Base-by-base conservation (phyloP, 495 filamentous ascomycete genomes). In the Trichoderma asperelloides region DNA sequence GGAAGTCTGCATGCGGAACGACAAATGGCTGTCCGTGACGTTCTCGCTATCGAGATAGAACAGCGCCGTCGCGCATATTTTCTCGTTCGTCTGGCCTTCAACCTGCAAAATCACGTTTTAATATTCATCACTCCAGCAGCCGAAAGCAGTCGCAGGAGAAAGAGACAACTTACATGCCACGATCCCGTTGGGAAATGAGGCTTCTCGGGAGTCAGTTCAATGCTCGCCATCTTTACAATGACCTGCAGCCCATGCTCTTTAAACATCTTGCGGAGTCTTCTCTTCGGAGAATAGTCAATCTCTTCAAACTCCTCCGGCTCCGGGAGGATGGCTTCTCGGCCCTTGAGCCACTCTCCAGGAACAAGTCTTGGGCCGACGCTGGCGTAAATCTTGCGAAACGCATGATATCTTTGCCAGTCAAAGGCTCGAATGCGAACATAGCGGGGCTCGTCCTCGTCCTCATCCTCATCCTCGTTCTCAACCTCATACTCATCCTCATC, bases 21-120 rank as follows among this genome's bases (percentile, higher is more conserved):
- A 69, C 0, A 90, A 78, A 27, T 67, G 65, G 68, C 76, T 84
- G 0, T 75, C 68, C 0, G 84, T 86, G 66, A 90, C 79, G 70
- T 92, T 91, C 8, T 85, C 74, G 62, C 71, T 79, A 71, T 87
- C 82, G 70, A 87, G 84, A 75, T 87, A 87, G 74, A 85, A 88
- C 7, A 88, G 71, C 0, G 83, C 83, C 1, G 83, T 86, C 30
- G 79, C 86, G 66, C 80, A 80, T 40, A 88, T 88, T 49, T 77
- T 79, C 68, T 87, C 86, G 69, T 87, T 87, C 78, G 81, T 71
- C 71, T 82, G 79, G 33, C 85, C 85, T 68, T 87, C 85, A 25
- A 76, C 68, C 62, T 73, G 49, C 64, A 75, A 79, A 11, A 16
- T 43, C 0, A 82, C 23, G 13, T 23, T 78, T 77, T 0, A 5